These are phyloP conservation scores for Brassica napus DNA, from an alignment of 345 rosid genomes.

Conservation along the genomic window DNA sequence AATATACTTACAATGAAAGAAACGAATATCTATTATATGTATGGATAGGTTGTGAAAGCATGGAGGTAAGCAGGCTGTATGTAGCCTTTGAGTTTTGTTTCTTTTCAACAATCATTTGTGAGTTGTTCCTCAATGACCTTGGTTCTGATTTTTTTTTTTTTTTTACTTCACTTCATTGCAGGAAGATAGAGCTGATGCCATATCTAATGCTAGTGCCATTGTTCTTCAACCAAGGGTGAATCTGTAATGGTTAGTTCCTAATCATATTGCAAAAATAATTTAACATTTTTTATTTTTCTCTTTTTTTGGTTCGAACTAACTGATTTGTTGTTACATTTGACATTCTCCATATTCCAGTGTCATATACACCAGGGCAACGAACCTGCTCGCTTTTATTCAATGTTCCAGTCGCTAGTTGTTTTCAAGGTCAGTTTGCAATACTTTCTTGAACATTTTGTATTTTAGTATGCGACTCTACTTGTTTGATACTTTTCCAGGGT, in stretches of 20 bases:
- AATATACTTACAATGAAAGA: conserved; percentile 56
- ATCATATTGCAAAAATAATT: not conserved
- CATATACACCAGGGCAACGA: conserved; percentile 64
- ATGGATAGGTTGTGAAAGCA: conserved; percentile 75
- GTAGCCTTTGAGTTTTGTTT: conserved; percentile 1
- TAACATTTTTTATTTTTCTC: not conserved
- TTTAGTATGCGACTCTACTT: conserved; percentile 5
- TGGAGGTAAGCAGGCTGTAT: conserved; percentile 47
- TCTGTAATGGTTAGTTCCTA: not conserved
- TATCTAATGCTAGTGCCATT: conserved; percentile 48
- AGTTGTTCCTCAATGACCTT: conserved; percentile 26
- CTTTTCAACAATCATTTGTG: not conserved
- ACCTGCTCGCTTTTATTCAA: conserved; percentile 61
- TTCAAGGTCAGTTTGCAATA: conserved; percentile 52
- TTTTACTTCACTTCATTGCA: conserved; percentile 30
- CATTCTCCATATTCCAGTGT: conserved; percentile 53
- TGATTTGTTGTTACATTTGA: not conserved
- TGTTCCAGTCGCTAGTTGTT: conserved; percentile 56
- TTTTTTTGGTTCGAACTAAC: conserved; percentile 3
- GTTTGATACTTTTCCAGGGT: conserved; percentile 49
- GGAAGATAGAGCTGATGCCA: conserved; percentile 70
- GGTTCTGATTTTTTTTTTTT: not conserved
- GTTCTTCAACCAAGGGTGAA: not conserved
- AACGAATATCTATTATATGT: conserved; percentile 59
- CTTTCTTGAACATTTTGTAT: not conserved